phyloP scores from a whole-genome alignment of 768 basidiomycete species.

The Tulasnella sp. region DNA sequence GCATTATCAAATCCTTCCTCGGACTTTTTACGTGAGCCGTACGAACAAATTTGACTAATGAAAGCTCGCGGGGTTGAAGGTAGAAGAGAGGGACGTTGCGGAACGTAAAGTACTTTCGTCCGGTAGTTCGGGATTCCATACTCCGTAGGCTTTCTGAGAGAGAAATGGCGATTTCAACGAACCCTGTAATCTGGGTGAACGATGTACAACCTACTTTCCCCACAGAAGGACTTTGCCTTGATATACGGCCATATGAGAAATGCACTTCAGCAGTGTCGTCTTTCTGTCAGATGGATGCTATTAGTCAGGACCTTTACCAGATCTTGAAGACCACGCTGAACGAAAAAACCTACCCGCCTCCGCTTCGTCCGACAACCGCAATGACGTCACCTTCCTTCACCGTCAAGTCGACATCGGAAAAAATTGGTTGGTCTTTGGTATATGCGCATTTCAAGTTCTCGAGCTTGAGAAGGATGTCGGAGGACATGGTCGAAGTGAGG shows the following conservation, averaged over 20 bases:
- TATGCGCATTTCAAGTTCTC: conserved; percentile 39
- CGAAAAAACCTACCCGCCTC: conserved; percentile 44
- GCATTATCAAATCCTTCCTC: conserved; percentile 16
- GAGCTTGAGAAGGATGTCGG: conserved; percentile 37
- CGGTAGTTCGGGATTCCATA: conserved; percentile 54
- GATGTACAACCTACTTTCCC: conserved; percentile 43
- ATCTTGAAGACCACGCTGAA: neutral
- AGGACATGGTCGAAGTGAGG: neutral
- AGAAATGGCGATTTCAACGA: neutral
- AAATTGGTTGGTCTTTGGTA: conserved; percentile 39
- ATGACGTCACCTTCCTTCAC: conserved; percentile 66
- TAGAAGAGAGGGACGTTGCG: conserved; percentile 79
- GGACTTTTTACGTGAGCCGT: conserved; percentile 32
- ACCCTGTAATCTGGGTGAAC: neutral
- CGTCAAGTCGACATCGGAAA: conserved; percentile 47
- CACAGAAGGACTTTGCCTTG: conserved; percentile 50
- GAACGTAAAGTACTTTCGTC: conserved; percentile 72
- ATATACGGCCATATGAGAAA: conserved; percentile 68
- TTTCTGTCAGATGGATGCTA: conserved; percentile 30
- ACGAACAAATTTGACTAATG: conserved; percentile 42
- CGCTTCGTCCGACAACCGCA: conserved; percentile 68
- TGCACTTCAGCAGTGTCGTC: conserved; percentile 66
- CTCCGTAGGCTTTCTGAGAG: conserved; percentile 19
- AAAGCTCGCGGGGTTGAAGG: conserved; percentile 71
- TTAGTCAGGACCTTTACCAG: neutral